A percentile compares a stretch with the other conserved stretches of the same genome.
phyloP scores from a whole-genome alignment of 192 early-diverging fungal genomes.

The Coemansia sp. region DNA sequence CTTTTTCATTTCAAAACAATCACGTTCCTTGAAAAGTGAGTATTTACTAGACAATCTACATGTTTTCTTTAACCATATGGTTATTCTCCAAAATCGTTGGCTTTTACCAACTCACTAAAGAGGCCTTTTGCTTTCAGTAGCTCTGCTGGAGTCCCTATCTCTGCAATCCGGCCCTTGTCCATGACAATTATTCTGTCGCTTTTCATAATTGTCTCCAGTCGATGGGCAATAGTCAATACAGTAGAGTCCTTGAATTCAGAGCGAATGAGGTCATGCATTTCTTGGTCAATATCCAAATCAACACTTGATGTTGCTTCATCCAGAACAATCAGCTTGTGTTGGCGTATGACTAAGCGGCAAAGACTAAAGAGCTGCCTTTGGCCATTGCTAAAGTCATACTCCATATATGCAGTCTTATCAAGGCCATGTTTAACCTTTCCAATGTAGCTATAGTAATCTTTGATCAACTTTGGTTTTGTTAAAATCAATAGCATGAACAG shows the following conservation, averaged over 20 bases:
- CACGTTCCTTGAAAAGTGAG: too few relatives aligned
- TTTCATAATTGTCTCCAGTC: constrained; percentile 67
- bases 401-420: constrained; percentile 1
- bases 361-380: constrained; percentile 42
- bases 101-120: background rate
- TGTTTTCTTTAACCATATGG: background rate
- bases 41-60: too few relatives aligned
- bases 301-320: constrained; percentile 72
- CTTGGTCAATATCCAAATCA: constrained; percentile 42
- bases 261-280: constrained; percentile 39
- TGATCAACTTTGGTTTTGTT: background rate
- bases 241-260: constrained; percentile 53
- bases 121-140: background rate
- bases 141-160: background rate
- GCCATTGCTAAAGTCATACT: constrained; percentile 40
- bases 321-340: constrained; percentile 58
- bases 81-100: background rate
- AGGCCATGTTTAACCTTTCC: background rate
- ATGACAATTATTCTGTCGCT: constrained; percentile 75
- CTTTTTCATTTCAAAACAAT: too few relatives aligned
- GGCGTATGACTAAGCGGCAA: constrained; percentile 8
- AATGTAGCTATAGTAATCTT: background rate
- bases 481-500: constrained; percentile 10
- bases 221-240: constrained; percentile 70
- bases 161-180: constrained; percentile 1